Conservation (phyloP, 768 basidiomycete genomes). For the Candolleomyces aberdarensis region DNA sequence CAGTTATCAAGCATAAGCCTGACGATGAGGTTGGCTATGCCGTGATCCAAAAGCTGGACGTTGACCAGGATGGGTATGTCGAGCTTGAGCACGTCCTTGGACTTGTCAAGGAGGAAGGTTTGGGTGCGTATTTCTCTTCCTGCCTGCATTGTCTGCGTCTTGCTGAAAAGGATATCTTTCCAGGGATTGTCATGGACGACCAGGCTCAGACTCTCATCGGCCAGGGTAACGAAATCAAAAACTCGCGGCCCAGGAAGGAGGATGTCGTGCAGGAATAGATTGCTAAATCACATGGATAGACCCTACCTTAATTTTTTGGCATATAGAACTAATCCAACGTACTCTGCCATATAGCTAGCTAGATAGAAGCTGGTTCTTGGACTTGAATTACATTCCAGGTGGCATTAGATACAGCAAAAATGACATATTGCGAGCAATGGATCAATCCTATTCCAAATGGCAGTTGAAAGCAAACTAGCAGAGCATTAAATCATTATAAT, state of each 20-base stretch:
- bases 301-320: background rate
- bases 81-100: conserved; percentile 93
- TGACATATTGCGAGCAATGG: no score
- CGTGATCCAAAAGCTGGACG: conserved; percentile 91
- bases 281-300: background rate
- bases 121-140: conserved; percentile 47
- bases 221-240: conserved; percentile 79
- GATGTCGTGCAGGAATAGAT: conserved; percentile 82
- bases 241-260: conserved; percentile 85
- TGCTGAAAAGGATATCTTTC: conserved; percentile 2
- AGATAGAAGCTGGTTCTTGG: no score
- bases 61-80: conserved; percentile 94
- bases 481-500: no score
- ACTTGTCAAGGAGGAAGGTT: conserved; percentile 81
- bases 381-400: no score
- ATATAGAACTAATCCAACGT: background rate
- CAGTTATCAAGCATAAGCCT: conserved; percentile 91
- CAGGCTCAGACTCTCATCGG: conserved; percentile 80
- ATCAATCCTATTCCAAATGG: no score
- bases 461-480: no score
- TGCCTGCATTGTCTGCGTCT: no score
- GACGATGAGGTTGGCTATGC: conserved; percentile 85
- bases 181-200: conserved; percentile 82
- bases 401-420: no score
- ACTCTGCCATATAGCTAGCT: no score